A percentile compares a stretch with the other conserved stretches of the same genome.
Evolutionary conservation across 2,329 filamentous ascomycete genomes (phyloP).

Genomic region (Colletotrichum acutatum): DNA sequence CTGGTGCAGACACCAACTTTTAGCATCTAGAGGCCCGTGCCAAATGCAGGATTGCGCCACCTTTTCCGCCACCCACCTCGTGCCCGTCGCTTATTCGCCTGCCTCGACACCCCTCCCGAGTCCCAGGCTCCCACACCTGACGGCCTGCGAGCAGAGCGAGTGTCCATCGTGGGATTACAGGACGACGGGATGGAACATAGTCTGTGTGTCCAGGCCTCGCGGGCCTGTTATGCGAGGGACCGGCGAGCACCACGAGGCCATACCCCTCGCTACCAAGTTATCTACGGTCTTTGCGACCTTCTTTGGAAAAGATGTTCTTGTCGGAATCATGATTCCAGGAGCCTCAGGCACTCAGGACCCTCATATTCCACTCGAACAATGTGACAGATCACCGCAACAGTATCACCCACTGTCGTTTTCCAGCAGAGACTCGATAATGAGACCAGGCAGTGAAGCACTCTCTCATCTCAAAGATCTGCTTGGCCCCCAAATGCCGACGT

Average conservation of each 20-base stretch:
- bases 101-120: constrained; percentile 7
- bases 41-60: constrained; percentile 1
- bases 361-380: not conserved
- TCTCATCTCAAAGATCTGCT: not conserved
- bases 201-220: not conserved
- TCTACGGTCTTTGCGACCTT: not conserved
- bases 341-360: not conserved
- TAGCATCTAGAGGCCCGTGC: constrained; percentile 20
- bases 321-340: not conserved
- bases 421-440: constrained; percentile 5
- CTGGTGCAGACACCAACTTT: constrained; percentile 23
- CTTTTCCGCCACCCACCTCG: not conserved
- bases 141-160: not conserved
- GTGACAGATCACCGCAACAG: not conserved
- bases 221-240: not conserved
- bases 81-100: constrained; percentile 13
- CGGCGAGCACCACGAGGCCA: not conserved
- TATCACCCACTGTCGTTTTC: not conserved
- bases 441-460: not conserved
- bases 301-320: constrained; percentile 8
- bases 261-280: not conserved
- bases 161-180: constrained; percentile 12
- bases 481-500: constrained; percentile 20
- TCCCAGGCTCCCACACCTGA: no score
- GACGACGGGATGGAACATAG: constrained; percentile 3